Evolutionary conservation across 805 yeast species (phyloP).

Genomic region (Saccharomycopsis malanga): DNA sequence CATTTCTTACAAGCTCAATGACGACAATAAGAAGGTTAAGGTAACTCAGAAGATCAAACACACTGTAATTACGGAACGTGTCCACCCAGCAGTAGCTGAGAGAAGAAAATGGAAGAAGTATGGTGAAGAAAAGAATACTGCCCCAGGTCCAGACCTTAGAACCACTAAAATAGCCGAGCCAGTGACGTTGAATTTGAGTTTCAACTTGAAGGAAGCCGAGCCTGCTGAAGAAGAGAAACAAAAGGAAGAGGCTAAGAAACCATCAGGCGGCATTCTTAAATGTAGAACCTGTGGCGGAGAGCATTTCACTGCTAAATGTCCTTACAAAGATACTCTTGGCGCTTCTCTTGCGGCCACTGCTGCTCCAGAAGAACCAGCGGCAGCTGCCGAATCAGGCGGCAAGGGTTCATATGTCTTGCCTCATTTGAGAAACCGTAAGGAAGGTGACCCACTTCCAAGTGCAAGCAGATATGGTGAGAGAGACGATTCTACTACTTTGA

Average conservation of each 20-base stretch:
- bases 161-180: conserved; percentile 88
- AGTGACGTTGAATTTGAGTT: conserved; percentile 65
- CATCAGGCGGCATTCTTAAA: conserved; percentile 41
- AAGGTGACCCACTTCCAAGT: conserved; percentile 29
- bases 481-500: conserved; percentile 73
- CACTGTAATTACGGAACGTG: conserved; percentile 69
- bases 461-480: conserved; percentile 33
- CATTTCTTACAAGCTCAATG: conserved; percentile 65
- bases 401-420: conserved; percentile 36
- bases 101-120: conserved; percentile 85
- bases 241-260: conserved; percentile 42
- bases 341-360: conserved; percentile 32
- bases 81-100: conserved; percentile 77
- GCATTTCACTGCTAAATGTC: conserved; percentile 93
- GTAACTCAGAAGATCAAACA: conserved; percentile 81
- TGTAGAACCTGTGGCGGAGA: conserved; percentile 94
- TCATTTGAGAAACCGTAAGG: conserved; percentile 39
- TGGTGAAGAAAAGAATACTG: conserved; percentile 68
- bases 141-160: conserved; percentile 81
- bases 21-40: conserved; percentile 76
- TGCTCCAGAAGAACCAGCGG: conserved; percentile 21
- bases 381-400: conserved; percentile 28
- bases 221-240: conserved; percentile 53
- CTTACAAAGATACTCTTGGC: conserved; percentile 81
- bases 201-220: conserved; percentile 71